Conservation (phyloP, 208 protist species). For the Phytomonas sp. region DNA sequence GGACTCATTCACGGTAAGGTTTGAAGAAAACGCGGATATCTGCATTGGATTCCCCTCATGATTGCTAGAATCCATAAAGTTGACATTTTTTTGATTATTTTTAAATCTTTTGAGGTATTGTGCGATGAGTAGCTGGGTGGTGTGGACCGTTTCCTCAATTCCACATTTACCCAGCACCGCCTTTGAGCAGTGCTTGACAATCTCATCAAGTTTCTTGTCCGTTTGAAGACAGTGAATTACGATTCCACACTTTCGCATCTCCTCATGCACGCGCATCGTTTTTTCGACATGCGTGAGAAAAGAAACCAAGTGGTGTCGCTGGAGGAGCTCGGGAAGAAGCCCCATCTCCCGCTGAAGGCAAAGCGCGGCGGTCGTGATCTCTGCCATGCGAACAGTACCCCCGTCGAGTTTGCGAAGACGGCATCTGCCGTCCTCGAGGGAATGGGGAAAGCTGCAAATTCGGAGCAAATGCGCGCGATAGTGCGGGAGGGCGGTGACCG, state of each 20-base stretch:
- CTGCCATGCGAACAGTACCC: constrained; percentile 20
- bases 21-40: not conserved
- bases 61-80: not conserved
- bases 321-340: constrained; percentile 53
- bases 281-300: constrained; percentile 49
- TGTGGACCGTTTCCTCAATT: not conserved
- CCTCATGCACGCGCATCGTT: constrained; percentile 35
- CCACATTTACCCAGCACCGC: not conserved
- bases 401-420: constrained; percentile 69
- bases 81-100: not conserved
- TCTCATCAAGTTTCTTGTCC: not conserved
- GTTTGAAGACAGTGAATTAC: constrained; percentile 5
- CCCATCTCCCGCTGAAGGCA: constrained; percentile 52
- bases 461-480: constrained; percentile 77
- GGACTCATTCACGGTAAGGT: constrained; percentile 9
- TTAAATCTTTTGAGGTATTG: not conserved
- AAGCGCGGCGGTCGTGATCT: constrained; percentile 31
- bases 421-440: constrained; percentile 36
- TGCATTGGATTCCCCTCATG: not conserved
- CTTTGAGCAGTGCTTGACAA: not conserved
- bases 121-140: not conserved
- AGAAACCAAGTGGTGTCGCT: constrained; percentile 43
- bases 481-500: constrained; percentile 61
- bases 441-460: constrained; percentile 64
- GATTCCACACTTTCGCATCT: constrained; percentile 43